phyloP scores from a whole-genome alignment of 192 early-diverging fungal species.

The Umbelopsis isabellina region DNA sequence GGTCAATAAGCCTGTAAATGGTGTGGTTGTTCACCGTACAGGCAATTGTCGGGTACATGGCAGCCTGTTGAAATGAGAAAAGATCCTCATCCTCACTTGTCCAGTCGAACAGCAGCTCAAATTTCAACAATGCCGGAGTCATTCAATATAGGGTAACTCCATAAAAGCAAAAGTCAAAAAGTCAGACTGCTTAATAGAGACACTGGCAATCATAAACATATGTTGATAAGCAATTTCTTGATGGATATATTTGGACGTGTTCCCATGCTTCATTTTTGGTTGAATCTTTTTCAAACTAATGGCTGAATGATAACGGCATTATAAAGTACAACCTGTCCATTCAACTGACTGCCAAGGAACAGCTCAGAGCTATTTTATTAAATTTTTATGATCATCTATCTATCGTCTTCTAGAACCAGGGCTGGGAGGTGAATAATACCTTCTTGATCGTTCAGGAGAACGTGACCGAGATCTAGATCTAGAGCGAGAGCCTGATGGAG shows the following conservation, averaged over 20 bases:
- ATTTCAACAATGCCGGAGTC: constrained; percentile 10
- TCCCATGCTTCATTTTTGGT: too few relatives aligned
- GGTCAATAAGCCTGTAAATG: constrained; percentile 37
- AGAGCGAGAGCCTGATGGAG: constrained; percentile 8
- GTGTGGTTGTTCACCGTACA: constrained; percentile 23
- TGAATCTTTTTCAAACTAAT: too few relatives aligned
- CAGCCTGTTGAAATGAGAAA: constrained; percentile 7
- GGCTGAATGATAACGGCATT: neutral
- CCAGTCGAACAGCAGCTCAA: constrained; percentile 16
- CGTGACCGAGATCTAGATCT: neutral
- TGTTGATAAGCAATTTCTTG: neutral
- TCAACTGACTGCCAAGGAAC: too few relatives aligned
- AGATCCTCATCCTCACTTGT: constrained; percentile 15
- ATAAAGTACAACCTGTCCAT: neutral
- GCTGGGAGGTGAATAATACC: constrained; percentile 15
- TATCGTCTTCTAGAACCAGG: neutral
- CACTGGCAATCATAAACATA: neutral
- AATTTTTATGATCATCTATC: neutral
- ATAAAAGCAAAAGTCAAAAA: neutral
- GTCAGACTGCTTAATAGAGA: neutral
- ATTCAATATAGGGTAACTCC: neutral
- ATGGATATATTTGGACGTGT: neutral
- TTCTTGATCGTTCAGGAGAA: neutral
- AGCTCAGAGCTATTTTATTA: too few relatives aligned
- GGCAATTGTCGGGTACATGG: constrained; percentile 35